A percentile compares a stretch with the other conserved stretches of the same genome.
phyloP scores from a whole-genome alignment of 768 basidiomycete species.

The Mycena amicta region DNA sequence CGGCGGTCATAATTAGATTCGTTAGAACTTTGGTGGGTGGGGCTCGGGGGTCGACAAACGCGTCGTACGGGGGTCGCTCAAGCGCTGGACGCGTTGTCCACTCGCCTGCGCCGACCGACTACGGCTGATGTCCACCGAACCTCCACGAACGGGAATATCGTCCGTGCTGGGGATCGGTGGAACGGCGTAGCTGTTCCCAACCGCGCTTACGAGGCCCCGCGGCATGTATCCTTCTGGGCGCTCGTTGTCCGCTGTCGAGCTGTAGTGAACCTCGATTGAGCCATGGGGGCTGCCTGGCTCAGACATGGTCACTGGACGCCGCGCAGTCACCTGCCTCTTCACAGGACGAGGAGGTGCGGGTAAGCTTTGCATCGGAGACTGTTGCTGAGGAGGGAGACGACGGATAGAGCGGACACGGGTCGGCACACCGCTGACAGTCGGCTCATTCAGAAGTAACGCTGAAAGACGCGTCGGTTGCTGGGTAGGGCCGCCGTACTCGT shows the following conservation, averaged over 20 bases:
- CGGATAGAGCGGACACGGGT: constrained; percentile 12
- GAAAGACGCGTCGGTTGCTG: constrained; percentile 10
- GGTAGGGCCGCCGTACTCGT: constrained; percentile 18
- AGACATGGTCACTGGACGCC: constrained; percentile 6
- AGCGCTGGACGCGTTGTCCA: background rate
- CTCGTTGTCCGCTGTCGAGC: constrained; percentile 21
- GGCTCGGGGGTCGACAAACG: constrained; percentile 14
- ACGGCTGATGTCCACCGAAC: constrained; percentile 9
- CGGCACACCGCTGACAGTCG: constrained; percentile 11
- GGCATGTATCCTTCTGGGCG: constrained; percentile 27
- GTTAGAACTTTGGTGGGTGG: constrained; percentile 2
- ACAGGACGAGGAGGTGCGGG: constrained; percentile 39
- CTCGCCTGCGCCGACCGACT: constrained; percentile 6
- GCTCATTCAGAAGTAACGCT: constrained; percentile 17
- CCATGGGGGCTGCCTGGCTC: constrained; percentile 7
- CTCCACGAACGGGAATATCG: background rate
- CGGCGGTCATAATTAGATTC: constrained; percentile 4
- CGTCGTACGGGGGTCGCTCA: background rate
- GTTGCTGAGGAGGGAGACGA: constrained; percentile 6
- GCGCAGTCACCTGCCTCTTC: constrained; percentile 3
- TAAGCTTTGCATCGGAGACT: constrained; percentile 31
- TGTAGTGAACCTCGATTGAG: constrained; percentile 15
- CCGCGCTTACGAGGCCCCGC: constrained; percentile 21
- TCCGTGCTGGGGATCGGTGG: constrained; percentile 8
- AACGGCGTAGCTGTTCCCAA: constrained; percentile 16